These are phyloP conservation scores for Pezicula radicicola DNA, from an alignment of 2,329 filamentous ascomycete genomes.

Conservation along the genomic window DNA sequence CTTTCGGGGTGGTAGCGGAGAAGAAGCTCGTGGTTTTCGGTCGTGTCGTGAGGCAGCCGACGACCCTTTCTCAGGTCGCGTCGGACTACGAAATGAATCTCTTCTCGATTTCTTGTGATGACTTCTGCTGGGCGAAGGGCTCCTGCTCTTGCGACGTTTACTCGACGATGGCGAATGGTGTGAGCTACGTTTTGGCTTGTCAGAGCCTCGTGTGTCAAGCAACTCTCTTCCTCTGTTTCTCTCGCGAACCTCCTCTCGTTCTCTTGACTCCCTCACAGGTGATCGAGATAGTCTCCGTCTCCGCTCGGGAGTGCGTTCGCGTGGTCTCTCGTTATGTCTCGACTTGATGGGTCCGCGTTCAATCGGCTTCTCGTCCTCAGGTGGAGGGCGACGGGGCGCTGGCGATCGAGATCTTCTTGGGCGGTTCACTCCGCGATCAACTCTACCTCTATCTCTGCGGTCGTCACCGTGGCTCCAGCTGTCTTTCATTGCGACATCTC, in stretches of 20 bases:
- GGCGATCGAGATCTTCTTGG: slow-evolving; percentile 33
- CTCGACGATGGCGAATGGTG: slow-evolving; percentile 27
- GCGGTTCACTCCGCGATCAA: slow-evolving; percentile 33
- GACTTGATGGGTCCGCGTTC: slow-evolving; percentile 27
- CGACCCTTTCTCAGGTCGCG: slow-evolving; percentile 17
- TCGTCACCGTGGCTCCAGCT: slow-evolving; percentile 37
- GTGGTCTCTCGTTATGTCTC: slow-evolving; percentile 20
- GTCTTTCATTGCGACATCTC: slow-evolving; percentile 40
- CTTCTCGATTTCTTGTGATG: slow-evolving; percentile 29
- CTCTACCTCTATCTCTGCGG: slow-evolving; percentile 38
- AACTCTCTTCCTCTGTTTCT: slow-evolving; percentile 31
- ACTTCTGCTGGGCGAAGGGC: slow-evolving; percentile 26
- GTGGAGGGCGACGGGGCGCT: slow-evolving; percentile 23
- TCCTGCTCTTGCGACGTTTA: slow-evolving; percentile 30
- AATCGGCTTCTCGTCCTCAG: slow-evolving; percentile 27
- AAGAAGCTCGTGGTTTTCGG: slow-evolving; percentile 21
- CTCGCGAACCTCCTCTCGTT: slow-evolving; percentile 26
- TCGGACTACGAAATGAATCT: slow-evolving; percentile 26
- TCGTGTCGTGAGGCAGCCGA: slow-evolving; percentile 18
- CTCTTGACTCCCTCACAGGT: slow-evolving; percentile 22
- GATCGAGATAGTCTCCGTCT: slow-evolving; percentile 26
- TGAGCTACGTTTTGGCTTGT: slow-evolving; percentile 24
- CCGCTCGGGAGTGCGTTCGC: slow-evolving; percentile 25
- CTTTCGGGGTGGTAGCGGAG: slow-evolving; percentile 23
- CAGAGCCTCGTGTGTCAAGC: slow-evolving; percentile 30